A percentile compares a stretch with the other conserved stretches of the same genome.
Conservation (phyloP, 2,329 filamentous ascomycete genomes). For the Scorias spongiosa region DNA sequence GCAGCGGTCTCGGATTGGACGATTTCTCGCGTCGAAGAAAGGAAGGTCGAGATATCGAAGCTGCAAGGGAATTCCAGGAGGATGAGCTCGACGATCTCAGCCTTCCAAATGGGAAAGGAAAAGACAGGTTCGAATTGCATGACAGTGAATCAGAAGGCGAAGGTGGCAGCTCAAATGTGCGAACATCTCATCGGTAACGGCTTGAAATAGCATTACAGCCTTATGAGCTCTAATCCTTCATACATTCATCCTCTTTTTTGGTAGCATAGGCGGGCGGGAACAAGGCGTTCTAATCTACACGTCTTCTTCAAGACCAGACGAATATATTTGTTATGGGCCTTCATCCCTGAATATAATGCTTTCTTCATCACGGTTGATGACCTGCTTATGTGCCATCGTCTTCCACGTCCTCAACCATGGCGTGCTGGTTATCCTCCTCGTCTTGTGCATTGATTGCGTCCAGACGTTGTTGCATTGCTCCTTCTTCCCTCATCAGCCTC, state of each 20-base stretch:
- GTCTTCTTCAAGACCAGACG: no score
- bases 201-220: no score
- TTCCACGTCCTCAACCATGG: neutral
- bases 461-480: neutral
- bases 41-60: conserved; percentile 38
- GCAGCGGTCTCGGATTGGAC: conserved; percentile 27
- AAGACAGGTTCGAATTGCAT: conserved; percentile 5
- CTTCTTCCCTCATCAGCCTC: conserved; percentile 7
- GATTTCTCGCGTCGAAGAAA: conserved; percentile 19
- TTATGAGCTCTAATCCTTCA: no score
- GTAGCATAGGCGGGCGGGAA: no score
- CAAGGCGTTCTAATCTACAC: no score
- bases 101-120: neutral
- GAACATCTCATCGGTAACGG: no score
- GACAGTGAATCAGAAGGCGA: conserved; percentile 1
- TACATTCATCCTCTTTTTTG: no score
- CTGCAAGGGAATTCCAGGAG: conserved; percentile 68
- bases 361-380: no score
- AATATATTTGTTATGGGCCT: no score
- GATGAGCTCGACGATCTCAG: conserved; percentile 51
- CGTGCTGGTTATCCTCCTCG: neutral
- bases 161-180: neutral
- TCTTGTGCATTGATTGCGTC: neutral
- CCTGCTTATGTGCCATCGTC: neutral
- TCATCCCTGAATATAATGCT: no score